Evolutionary conservation across 78 protist species (phyloP), one percentile per base, ranked within the genome.

Genomic region (Protostelium mycophagum): DNA sequence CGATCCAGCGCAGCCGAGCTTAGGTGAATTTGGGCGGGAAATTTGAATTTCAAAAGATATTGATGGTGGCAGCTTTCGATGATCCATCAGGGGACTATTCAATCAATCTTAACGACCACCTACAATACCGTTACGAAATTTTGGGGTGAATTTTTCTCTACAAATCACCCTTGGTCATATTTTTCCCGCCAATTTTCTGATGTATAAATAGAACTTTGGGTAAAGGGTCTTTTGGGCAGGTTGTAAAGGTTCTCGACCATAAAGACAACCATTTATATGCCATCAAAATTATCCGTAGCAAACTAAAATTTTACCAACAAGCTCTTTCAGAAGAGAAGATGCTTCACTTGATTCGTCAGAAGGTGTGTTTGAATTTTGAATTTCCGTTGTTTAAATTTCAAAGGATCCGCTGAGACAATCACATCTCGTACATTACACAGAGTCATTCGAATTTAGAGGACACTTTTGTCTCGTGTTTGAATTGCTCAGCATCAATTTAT

Each of bases 171-270:
- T 97, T 9, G 97, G 83, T 73, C 99, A 98, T 86, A 98, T 96
- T 63, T 97, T 97, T 95, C 86, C 88, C 99, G 1, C 98, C 95
- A 88, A 98, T 97, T 86, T 29, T 98, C 9, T 28, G 97, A 63
- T 98, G 91, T 95, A 98, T 89, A n/a, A n/a, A n/a, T n/a, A n/a
- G n/a, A n/a, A n/a, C n/a, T 29, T 73, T 97, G 5, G 99, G 99
- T 23, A 94, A 95, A 87, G 99, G 99, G 38, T 91, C 97, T 16
- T 98, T 98, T 85, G 98, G 99, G 35, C 97, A 95, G 63, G 99
- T 98, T 0, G 97, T 94, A 10, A 89, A 96, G 38, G 85, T 86
- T 1, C 63, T 85, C 38, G 91, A 91, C 83, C 90, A 85, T 28
- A 88, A 91, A 83, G 84, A 87, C 31, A 36, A 38, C 38, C 90